Evolutionary conservation across 2,329 filamentous ascomycete genomes (phyloP).

Genomic region (Paracorniculantispora psalliotae): DNA sequence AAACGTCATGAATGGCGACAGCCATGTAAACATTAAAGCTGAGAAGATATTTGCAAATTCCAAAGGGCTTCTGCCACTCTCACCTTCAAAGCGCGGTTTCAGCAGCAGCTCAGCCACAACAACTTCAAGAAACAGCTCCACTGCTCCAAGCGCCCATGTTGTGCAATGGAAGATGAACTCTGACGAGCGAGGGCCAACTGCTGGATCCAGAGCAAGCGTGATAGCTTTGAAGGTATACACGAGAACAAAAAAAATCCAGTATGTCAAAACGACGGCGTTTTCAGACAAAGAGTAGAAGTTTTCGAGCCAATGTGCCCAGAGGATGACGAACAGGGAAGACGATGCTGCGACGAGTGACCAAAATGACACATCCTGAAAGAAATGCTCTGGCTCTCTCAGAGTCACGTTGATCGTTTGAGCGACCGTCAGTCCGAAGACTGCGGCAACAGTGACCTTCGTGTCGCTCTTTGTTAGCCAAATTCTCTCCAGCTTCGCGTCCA

Average conservation of each 20-base stretch:
- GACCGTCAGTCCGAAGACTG: conserved; percentile 61
- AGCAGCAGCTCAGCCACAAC: conserved; percentile 67
- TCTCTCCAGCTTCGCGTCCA: conserved; percentile 11
- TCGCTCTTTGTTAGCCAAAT: conserved; percentile 9
- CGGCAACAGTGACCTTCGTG: conserved; percentile 49
- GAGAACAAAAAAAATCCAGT: conserved; percentile 76
- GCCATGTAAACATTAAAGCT: conserved; percentile 13
- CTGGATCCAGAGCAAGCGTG: conserved; percentile 66
- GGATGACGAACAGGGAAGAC: conserved; percentile 63
- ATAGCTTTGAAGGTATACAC: conserved; percentile 70
- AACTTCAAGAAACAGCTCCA: conserved; percentile 71
- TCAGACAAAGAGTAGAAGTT: conserved; percentile 71
- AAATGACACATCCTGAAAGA: conserved; percentile 71
- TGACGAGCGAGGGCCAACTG: conserved; percentile 54
- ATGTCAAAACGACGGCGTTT: conserved; percentile 79
- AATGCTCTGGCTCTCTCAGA: conserved; percentile 51
- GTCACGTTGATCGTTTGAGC: conserved; percentile 57
- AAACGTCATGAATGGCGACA: conserved; percentile 14
- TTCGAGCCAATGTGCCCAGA: conserved; percentile 72
- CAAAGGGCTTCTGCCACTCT: conserved; percentile 38
- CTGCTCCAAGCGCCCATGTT: conserved; percentile 57
- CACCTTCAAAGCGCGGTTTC: conserved; percentile 86
- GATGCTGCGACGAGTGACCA: conserved; percentile 67
- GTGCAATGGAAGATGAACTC: conserved; percentile 69
- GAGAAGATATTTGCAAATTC: conserved; percentile 13